Base-by-base conservation (phyloP, 208 protist species). In the Leishmania amazonensis region DNA sequence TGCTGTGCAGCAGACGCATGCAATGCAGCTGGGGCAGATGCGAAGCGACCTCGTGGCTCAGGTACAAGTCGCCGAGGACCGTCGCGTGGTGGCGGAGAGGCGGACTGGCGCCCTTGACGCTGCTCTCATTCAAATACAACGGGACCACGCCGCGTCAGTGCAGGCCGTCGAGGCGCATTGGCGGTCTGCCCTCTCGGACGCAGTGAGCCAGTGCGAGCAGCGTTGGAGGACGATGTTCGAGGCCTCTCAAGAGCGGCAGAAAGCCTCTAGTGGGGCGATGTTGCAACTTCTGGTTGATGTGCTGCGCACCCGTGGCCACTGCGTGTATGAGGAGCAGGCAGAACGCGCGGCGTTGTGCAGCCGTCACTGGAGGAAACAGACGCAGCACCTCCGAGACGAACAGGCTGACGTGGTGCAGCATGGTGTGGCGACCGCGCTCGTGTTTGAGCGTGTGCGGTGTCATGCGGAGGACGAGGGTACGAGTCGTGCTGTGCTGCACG, bases 1-100 rank as follows among this genome's bases (percentile, higher is more conserved):
- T 38, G 64, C 79, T 45, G 64, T 79, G 35, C 35, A 62, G 8
- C 78, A 74, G 21, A 45, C 78, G 38, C 81, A 85, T 58, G 40
- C 58, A 2, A 80, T 74, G 35, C 78, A 89, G 72, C 17, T 85
- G 74, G 79, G 51, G 3, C 72, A 53, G 15, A 54, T 79, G 80
- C 51, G 73, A 40, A 67, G 80, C 47, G 78, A 80, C 40, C 40
- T 68, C 15, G 64, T 35, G 28, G 76, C 35, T 0, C 74, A 80
- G 40, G 15, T 68, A 28, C 24, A 49, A 2, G 67, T 45, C 17
- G 79, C 78, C 1, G 82, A 84, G 75, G 24, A 57, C 3, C 75
- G 75, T 9, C 35, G 47, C n/a, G 79, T 62, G 21, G 67, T 60
- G 24, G 65, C 81, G n/a, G 68, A 88, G 75, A 31, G 80, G 42